Evolutionary conservation across 2,329 filamentous ascomycete species (phyloP), one percentile per base, ranked within the genome.

Genomic region (Talaromyces islandicus): DNA sequence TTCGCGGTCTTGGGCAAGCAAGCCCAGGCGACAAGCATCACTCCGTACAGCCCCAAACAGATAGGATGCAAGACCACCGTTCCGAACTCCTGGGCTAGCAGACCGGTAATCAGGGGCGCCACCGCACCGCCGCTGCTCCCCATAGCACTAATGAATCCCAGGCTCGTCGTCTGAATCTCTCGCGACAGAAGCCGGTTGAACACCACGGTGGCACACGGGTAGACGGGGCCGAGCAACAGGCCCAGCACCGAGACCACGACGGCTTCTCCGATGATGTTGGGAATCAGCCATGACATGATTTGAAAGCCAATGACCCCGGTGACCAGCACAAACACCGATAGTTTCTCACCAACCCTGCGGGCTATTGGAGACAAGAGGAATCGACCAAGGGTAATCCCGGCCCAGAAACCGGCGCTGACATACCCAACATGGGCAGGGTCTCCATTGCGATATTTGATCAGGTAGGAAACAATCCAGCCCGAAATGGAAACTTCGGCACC

Each of bases 391-490:
- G 89, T 92, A 68, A 93, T 91, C 61, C 90, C 89, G 43, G 78
- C 83, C 83, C 83, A 86, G 70, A 86, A 86, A 6, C 83, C 83
- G 1, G 89, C 81, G 1, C 89, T 91, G 24, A 94, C 89, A 71
- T 94, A 94, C 38, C 91, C 91, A 19, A 94, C 89, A 3, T 82
- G 80, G 0, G 82, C 79, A 7, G 89, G 89, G 66, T 88, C 81
- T 14, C 89, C 90, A 60, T 85, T 78, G 41, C 90, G 86, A 63
- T 86, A 83, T 55, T 83, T 82, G 73, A 94, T 91, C 43, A 95
- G 78, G 77, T 92, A 95, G 2, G 88, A 91, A 63, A 93, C 91
- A 54, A 93, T 88, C 91, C 91, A 95, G 57, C 91, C 90, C 0
- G 88, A 90, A 64, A 93, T 90, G 14, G 87, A 87, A 17, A 95